These are phyloP conservation scores for Stachybotrys elegans DNA, from an alignment of 2,329 filamentous ascomycete species.

Conservation along the genomic window DNA sequence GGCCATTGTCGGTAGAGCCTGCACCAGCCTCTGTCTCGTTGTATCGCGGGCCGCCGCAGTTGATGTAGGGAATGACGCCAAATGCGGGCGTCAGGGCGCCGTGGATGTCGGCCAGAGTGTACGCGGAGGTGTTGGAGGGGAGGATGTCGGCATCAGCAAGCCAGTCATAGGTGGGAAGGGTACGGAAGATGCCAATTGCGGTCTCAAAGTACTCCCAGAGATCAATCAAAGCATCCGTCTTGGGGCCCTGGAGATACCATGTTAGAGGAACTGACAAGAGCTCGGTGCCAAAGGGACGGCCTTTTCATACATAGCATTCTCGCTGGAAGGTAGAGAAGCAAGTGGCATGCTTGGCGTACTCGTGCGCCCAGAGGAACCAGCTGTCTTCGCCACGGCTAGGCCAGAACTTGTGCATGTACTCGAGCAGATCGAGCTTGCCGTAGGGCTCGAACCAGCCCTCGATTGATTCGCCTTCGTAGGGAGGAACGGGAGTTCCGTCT, in stretches of 20 bases:
- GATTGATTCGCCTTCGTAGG: slow-evolving; percentile 55
- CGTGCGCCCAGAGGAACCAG: slow-evolving; percentile 59
- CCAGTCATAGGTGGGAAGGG: slow-evolving; percentile 57
- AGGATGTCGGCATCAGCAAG: slow-evolving; percentile 47
- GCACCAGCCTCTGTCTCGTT: slow-evolving; percentile 55
- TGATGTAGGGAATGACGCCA: slow-evolving; percentile 54
- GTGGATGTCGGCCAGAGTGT: slow-evolving; percentile 49
- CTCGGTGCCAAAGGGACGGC: neutral
- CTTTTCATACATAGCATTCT: slow-evolving; percentile 47
- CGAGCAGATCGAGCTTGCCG: slow-evolving; percentile 54
- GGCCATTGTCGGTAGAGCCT: slow-evolving; percentile 49
- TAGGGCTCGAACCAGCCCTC: slow-evolving; percentile 54
- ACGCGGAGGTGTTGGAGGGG: slow-evolving; percentile 54
- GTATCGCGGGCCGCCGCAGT: slow-evolving; percentile 55
- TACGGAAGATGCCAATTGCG: slow-evolving; percentile 50
- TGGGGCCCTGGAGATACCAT: slow-evolving; percentile 34
- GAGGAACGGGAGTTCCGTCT: slow-evolving; percentile 46
- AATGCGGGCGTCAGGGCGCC: slow-evolving; percentile 41
- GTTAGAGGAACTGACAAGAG: no score
- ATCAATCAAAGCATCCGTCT: slow-evolving; percentile 51
- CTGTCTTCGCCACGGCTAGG: slow-evolving; percentile 52
- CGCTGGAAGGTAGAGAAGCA: slow-evolving; percentile 63
- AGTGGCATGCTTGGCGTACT: slow-evolving; percentile 64
- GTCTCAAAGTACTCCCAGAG: slow-evolving; percentile 61
- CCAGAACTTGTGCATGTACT: slow-evolving; percentile 64